Evolutionary conservation across 1,139 yeast species (phyloP).

Genomic region (Geotrichum cucujoidarum): DNA sequence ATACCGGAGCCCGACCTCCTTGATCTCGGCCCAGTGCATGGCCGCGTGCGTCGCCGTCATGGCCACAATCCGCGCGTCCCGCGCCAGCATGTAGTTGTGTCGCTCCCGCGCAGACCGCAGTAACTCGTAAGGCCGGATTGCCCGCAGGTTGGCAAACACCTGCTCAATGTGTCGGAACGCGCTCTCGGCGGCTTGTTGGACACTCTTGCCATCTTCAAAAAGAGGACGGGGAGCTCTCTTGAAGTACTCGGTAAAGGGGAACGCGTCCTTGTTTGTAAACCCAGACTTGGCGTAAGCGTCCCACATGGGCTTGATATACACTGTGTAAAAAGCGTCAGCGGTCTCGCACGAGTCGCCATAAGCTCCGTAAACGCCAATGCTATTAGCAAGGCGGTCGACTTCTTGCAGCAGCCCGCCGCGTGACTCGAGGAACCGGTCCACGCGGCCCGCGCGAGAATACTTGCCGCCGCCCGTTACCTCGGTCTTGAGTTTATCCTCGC

Average conservation of each 20-base stretch:
- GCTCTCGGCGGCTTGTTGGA: slow-evolving; percentile 14
- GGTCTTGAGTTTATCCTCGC: slow-evolving; percentile 20
- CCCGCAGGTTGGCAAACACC: slow-evolving; percentile 34
- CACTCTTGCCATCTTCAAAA: neutral
- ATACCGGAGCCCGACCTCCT: slow-evolving; percentile 27
- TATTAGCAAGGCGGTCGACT: slow-evolving; percentile 38
- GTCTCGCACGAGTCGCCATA: slow-evolving; percentile 43
- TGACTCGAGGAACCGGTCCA: slow-evolving; percentile 23
- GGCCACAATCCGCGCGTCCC: slow-evolving; percentile 36
- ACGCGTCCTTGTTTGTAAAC: slow-evolving; percentile 18
- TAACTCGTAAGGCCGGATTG: slow-evolving; percentile 37
- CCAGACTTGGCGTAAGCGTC: slow-evolving; percentile 25
- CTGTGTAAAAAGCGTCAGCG: slow-evolving; percentile 39
- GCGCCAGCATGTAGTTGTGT: slow-evolving; percentile 28
- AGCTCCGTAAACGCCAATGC: slow-evolving; percentile 40
- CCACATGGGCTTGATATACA: slow-evolving; percentile 39
- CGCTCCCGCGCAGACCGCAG: slow-evolving; percentile 25
- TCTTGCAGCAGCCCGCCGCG: slow-evolving; percentile 28
- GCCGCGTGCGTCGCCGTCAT: slow-evolving; percentile 33
- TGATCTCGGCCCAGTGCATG: slow-evolving; percentile 25
- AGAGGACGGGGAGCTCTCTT: neutral
- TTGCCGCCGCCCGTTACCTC: slow-evolving; percentile 17
- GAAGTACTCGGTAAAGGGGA: slow-evolving; percentile 35
- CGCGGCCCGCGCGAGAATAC: slow-evolving; percentile 26
- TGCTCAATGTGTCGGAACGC: slow-evolving; percentile 17